Evolutionary conservation across 148 eudicot genomes (phyloP).

Genomic region (Diospyros kaki): DNA sequence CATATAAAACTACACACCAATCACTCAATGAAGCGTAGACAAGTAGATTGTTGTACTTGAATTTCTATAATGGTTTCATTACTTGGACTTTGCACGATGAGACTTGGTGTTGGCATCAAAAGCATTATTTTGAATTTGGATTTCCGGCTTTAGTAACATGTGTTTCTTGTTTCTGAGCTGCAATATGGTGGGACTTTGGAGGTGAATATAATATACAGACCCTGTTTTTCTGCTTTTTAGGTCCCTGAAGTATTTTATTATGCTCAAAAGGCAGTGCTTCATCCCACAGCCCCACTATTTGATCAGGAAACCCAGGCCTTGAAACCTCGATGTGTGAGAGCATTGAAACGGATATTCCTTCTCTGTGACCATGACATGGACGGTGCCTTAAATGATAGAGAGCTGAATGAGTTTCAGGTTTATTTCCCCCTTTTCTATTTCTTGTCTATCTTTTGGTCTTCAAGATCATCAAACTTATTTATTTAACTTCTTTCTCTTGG

Average conservation of each 20-base stretch:
- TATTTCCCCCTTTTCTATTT: background rate
- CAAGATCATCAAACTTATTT: background rate
- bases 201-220: background rate
- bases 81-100: background rate
- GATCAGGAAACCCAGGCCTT: conserved; percentile 51
- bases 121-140: background rate
- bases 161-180: background rate
- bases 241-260: conserved; percentile 62
- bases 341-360: conserved; percentile 54
- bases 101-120: background rate
- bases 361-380: conserved; percentile 59
- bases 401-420: conserved; percentile 67
- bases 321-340: conserved; percentile 51
- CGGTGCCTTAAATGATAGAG: conserved; percentile 50
- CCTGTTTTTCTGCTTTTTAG: conserved; percentile 21
- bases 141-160: background rate
- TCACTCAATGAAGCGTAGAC: background rate
- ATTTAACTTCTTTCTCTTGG: background rate
- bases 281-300: conserved; percentile 64
- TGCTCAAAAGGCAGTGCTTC: conserved; percentile 71
- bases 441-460: background rate
- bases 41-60: background rate
- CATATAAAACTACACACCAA: background rate
- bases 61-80: background rate
- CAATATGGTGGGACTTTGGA: background rate